Percentiles rank a stretch among this genome's conserved stretches.
Conservation (phyloP, 306 rosid species). For the Carpinus fangiana region DNA sequence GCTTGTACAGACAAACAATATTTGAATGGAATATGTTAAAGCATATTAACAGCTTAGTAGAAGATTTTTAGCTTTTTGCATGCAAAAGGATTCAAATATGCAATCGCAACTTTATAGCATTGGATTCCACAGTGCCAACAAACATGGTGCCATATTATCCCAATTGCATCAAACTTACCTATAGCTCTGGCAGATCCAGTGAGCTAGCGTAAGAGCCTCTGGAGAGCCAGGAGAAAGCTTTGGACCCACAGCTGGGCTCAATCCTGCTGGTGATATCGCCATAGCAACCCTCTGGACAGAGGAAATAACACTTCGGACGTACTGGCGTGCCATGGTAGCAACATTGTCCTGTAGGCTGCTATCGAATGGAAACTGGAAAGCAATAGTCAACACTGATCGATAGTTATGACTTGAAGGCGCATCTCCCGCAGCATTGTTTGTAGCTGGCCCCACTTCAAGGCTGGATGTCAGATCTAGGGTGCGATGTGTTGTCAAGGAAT, state of each 20-base stretch:
- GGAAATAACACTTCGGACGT: constrained; percentile 80
- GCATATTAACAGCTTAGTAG: not conserved
- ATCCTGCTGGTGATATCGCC: constrained; percentile 90
- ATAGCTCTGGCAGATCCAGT: constrained; percentile 94
- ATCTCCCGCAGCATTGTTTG: constrained; percentile 49
- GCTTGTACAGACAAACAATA: not conserved
- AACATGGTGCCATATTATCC: not conserved
- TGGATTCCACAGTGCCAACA: not conserved
- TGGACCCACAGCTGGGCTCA: constrained; percentile 58
- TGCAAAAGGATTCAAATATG: not conserved
- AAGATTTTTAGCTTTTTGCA: not conserved
- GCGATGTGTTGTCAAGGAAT: constrained; percentile 50
- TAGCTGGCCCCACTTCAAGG: constrained; percentile 73
- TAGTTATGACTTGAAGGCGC: constrained; percentile 50
- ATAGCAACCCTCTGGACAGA: constrained; percentile 94
- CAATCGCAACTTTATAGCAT: not conserved
- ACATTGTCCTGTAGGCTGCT: constrained; percentile 77
- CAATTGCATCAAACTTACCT: constrained; percentile 41
- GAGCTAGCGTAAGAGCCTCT: constrained; percentile 80
- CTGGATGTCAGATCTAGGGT: constrained; percentile 90
- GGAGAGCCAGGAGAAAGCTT: constrained; percentile 82
- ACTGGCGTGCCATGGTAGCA: constrained; percentile 84
- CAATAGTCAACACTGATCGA: constrained; percentile 89
- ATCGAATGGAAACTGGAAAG: constrained; percentile 95
- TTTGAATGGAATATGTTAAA: not conserved